Evolutionary conservation across 306 rosid species (phyloP), one percentile per base, ranked within the genome.

Genomic region (Sophora flavescens): DNA sequence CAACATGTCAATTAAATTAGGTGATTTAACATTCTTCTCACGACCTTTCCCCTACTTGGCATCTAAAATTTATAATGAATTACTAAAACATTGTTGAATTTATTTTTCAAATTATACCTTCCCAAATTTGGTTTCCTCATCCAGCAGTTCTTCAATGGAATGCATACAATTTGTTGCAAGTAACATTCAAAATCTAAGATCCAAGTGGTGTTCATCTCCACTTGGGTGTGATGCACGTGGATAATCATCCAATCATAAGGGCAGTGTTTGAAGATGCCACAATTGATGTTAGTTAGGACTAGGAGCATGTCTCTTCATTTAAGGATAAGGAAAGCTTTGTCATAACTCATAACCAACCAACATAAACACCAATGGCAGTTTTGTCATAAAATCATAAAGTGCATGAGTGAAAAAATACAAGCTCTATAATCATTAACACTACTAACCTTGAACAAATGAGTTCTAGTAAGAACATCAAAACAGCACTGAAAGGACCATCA

Each of bases 191-290:
- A 95, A 92, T 72, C 99, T 88, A 72, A 95, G 97, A 86, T 92
- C 99, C 78, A 95, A 14, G 59, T 95, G 99, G 63, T 87, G 93
- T 60, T 95, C 99, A 81, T 95, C 99, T 54, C 68, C 77, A 76
- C 84, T 86, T 60, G 99, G 99, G 80, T 95, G 99, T 45, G 99
- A 92, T 78, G 97, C 88, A 60, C 97, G 97, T 16, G 99, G 99
- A 87, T 92, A 95, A 86, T 95, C 99, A 86, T 95, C 99, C 81
- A 95, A 83, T 53, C 99, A 97, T 74, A 97, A 95, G 79, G 95
- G 59, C 73, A 95, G 90, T 17, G 99, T 82, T 97, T 95, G 86
- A 75, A 78, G 61, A 85, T 74, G 71, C 32, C 78, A 84, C 59
- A 74, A 60, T 68, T 18, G 57, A 64, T 70, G 79, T 73, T 74